Base-by-base conservation (phyloP, 306 rosid genomes). In the Rubus idaeus region DNA sequence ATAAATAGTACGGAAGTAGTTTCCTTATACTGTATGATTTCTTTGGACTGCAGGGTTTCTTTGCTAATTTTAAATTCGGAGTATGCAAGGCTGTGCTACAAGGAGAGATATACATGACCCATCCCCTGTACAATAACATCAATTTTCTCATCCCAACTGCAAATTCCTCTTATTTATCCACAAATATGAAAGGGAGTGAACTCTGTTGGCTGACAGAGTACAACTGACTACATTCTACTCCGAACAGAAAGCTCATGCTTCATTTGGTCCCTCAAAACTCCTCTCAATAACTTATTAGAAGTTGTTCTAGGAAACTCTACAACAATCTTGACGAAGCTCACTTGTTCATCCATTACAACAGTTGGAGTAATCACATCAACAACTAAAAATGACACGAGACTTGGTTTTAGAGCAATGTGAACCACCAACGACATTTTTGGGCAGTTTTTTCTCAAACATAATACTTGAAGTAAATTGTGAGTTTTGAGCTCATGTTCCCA, bases 191-290 rank as follows among this genome's bases (percentile, higher is more conserved):
- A 62, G 42, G 30, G 67, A 35, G 18, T 35, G 20, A 12, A 62
- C 64, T 21, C 39, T 23, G 14, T 23, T 58, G 39, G 64, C 64
- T 23, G 61, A 58, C 16, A 58, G 1, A 5, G 41, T 6, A 30
- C 50, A 40, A 3, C 6, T 52, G 13, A 37, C 44, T 93, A 91
- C 49, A 93, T 86, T 78, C 85, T 81, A 82, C 97, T 91, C 82
- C 79, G 81, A 66, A 75, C 79, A 44, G 87, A 85, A 41, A 88
- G 79, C 77, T 90, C 96, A 6, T 8, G 85, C 89, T 88, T 91
- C 80, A 91, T 79, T 83, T 91, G 94, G 75, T 88, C 93, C 77
- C 97, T 93, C 85, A 91, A 20, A 71, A 90, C 91, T 78, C 98
- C 89, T 84, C 98, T 86, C 10, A 88, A 63, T 70, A 93, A 60